phyloP scores from a whole-genome alignment of 768 basidiomycete species.

The Tulasnella sp. region DNA sequence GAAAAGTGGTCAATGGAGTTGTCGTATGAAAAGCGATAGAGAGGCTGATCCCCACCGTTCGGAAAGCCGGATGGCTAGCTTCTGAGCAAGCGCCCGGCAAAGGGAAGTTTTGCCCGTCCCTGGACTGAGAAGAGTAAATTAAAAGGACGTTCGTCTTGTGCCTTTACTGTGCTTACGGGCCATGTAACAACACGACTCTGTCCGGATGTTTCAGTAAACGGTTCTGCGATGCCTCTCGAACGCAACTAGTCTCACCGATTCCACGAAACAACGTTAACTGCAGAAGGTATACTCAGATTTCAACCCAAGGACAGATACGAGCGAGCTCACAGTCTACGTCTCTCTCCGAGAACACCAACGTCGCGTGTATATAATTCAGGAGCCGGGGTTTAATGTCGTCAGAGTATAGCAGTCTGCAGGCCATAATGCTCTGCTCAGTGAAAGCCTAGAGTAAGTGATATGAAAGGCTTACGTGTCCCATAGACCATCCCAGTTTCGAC shows the following conservation, averaged over 20 bases:
- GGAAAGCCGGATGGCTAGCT: conserved; percentile 86
- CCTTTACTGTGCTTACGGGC: conserved; percentile 54
- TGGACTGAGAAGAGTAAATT: conserved; percentile 50
- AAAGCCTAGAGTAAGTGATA: not conserved
- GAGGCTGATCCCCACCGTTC: conserved; percentile 59
- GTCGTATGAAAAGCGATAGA: conserved; percentile 18
- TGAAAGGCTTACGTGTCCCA: conserved; percentile 59
- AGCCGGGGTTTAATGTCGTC: conserved; percentile 82
- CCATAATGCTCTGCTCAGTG: conserved; percentile 3
- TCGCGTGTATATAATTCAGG: conserved; percentile 93
- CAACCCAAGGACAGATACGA: not conserved
- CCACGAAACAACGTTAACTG: conserved; percentile 92
- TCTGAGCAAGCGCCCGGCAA: conserved; percentile 93
- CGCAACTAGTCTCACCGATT: conserved; percentile 60
- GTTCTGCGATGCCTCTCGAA: not conserved
- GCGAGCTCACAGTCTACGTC: conserved; percentile 71
- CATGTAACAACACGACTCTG: conserved; percentile 85
- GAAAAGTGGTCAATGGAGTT: not conserved
- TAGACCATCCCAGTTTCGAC: conserved; percentile 79
- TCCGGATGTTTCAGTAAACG: not conserved
- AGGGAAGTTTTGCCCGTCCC: conserved; percentile 97
- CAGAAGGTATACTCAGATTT: not conserved
- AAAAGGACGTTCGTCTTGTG: not conserved
- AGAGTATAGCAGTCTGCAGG: conserved; percentile 76
- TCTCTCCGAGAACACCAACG: conserved; percentile 88